A percentile compares a stretch with the other conserved stretches of the same genome.
Evolutionary conservation across 129 eudicot species (phyloP).

Genomic region (Logfia minima): DNA sequence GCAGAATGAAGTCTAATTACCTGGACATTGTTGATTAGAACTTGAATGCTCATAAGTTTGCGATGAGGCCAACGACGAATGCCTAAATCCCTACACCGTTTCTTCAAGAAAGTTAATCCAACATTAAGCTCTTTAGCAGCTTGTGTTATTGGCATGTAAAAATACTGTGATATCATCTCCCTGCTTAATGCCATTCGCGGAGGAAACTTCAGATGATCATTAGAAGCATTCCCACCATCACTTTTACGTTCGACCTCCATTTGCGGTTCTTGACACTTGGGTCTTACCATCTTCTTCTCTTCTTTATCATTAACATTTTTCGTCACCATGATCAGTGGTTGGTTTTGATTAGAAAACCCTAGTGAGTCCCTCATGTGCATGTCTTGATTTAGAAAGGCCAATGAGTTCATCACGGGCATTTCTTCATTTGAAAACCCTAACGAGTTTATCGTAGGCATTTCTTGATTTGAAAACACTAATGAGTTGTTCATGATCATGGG

Average conservation of each 20-base stretch:
- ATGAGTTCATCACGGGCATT: conserved; percentile 5
- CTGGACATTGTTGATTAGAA: conserved; percentile 82
- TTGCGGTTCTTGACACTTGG: neutral
- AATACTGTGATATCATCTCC: conserved; percentile 57
- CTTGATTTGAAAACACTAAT: conserved; percentile 17
- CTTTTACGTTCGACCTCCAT: neutral
- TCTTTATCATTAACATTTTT: conserved; percentile 1
- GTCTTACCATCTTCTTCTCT: neutral
- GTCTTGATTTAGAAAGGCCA: conserved; percentile 22
- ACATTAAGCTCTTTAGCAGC: conserved; percentile 89
- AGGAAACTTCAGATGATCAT: neutral
- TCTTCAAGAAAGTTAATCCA: conserved; percentile 78
- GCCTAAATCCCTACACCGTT: conserved; percentile 79
- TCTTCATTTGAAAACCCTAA: conserved; percentile 16
- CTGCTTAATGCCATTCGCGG: conserved; percentile 38
- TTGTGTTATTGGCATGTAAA: conserved; percentile 80
- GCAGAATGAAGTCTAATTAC: conserved; percentile 22
- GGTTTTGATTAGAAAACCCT: conserved; percentile 23
- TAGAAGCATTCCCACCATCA: neutral
- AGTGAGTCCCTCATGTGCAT: neutral
- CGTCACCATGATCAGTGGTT: neutral
- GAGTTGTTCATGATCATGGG: neutral
- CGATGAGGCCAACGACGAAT: conserved; percentile 92
- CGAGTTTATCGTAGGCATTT: neutral
- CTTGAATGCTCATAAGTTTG: conserved; percentile 80